Evolutionary conservation across 768 basidiomycete genomes (phyloP), one percentile per base, ranked within the genome.

Genomic region (Paxillus rubicundulus): DNA sequence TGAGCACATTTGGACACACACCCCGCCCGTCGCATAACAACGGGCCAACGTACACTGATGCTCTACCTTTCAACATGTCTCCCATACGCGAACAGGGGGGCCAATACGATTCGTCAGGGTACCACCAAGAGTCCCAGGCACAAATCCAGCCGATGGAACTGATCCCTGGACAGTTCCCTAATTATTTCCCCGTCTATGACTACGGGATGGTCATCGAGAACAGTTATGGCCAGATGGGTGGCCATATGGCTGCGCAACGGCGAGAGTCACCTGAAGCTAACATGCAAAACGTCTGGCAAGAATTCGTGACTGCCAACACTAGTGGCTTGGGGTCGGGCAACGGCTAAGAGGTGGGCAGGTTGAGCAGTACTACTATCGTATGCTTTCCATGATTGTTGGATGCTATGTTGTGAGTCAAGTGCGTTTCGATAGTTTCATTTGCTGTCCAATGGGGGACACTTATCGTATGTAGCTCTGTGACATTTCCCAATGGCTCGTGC

Each of bases 131-230:
- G 46, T 53, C 46, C 32, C 62, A 24, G 16, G 21, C 54, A 28
- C 60, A 63, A 37, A 64, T 66, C 45, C 69, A 68, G 32, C 56
- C 67, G 36, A 69, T 70, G 58, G 64, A 72, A 33, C 52, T 70
- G 14, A 61, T 69, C 1, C 57, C 68, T 2, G 69, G 69, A 9
- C 69, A 62, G 34, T 81, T 84, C 70, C 87, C 86, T 13, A 80
- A 77, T 61, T 89, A 88, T 60, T 88, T 89, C 76, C 78, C 85
- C 1, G 86, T 88, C 30, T 88, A 85, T 58, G 87, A 88, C 64
- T 88, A 89, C 63, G 78, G 75, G 18, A 69, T 75, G 57, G 70
- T 65, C 39, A 49, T 59, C 38, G 57, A 62, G 58, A 57, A 60
- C 37, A 57, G 67, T 40, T 64, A 68, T 58, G 56, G 78, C 32